Evolutionary conservation across 306 rosid genomes (phyloP).

Genomic region (Gynostemma pentaphyllum): DNA sequence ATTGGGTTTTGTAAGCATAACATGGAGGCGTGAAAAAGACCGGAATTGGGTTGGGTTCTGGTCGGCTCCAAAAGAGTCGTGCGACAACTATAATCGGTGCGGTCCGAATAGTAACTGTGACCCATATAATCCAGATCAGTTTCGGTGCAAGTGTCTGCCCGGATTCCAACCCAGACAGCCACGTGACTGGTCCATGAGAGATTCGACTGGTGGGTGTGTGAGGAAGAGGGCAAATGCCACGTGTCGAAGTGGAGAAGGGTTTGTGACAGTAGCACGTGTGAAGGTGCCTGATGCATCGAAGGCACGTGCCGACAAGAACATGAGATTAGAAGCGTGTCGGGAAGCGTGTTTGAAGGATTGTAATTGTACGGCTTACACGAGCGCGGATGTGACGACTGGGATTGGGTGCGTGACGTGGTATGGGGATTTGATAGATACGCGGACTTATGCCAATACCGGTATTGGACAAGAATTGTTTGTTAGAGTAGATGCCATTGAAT

Average conservation of each 20-base stretch:
- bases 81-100: slow-evolving; percentile 21
- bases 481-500: not conserved
- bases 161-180: slow-evolving; percentile 44
- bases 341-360: not conserved
- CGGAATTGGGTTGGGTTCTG: slow-evolving; percentile 28
- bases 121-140: slow-evolving; percentile 19
- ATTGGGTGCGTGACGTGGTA: not conserved
- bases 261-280: slow-evolving; percentile 11
- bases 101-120: slow-evolving; percentile 40
- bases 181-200: slow-evolving; percentile 15
- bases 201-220: slow-evolving; percentile 41
- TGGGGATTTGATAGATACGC: slow-evolving; percentile 29
- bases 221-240: slow-evolving; percentile 13
- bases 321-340: slow-evolving; percentile 5
- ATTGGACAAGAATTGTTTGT: not conserved
- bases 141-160: slow-evolving; percentile 41
- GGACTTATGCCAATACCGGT: slow-evolving; percentile 20
- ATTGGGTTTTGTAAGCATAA: slow-evolving; percentile 16
- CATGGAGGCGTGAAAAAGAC: slow-evolving; percentile 32
- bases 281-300: slow-evolving; percentile 1
- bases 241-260: slow-evolving; percentile 59
- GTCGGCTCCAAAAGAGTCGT: slow-evolving; percentile 28
- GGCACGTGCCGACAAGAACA: slow-evolving; percentile 4
- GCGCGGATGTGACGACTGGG: not conserved
- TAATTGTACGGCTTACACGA: slow-evolving; percentile 39